phyloP scores from a whole-genome alignment of 2,329 filamentous ascomycete species.

The Exophiala sideris region DNA sequence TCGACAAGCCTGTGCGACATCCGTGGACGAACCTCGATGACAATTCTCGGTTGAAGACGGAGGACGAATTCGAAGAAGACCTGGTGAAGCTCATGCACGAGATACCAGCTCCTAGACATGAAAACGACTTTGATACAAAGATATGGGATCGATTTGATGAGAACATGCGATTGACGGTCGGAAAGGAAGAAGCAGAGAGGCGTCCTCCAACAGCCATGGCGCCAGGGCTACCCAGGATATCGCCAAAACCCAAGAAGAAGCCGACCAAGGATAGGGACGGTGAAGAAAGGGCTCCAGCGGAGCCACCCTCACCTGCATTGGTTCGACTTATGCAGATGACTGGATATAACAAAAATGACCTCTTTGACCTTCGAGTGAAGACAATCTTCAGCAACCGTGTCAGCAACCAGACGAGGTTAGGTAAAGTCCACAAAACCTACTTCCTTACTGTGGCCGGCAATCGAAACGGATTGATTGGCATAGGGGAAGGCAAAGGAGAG shows the following conservation, averaged over 20 bases:
- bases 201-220: conserved; percentile 49
- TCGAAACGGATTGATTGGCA: conserved; percentile 75
- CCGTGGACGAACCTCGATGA: conserved; percentile 53
- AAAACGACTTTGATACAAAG: conserved; percentile 20
- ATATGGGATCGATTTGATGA: conserved; percentile 26
- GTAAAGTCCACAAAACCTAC: conserved; percentile 79
- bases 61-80: conserved; percentile 60
- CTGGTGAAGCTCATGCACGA: conserved; percentile 43
- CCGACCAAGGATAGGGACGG: conserved; percentile 30
- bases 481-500: conserved; percentile 85
- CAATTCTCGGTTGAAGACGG: conserved; percentile 58
- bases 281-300: conserved; percentile 28
- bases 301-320: conserved; percentile 31
- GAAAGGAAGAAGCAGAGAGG: conserved; percentile 49
- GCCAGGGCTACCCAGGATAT: conserved; percentile 50
- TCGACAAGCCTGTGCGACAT: conserved; percentile 65
- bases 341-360: conserved; percentile 48
- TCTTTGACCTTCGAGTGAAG: conserved; percentile 62
- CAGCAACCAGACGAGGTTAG: conserved; percentile 90
- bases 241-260: conserved; percentile 31
- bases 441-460: conserved; percentile 82
- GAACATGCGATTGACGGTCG: conserved; percentile 48
- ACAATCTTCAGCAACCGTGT: conserved; percentile 71
- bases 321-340: conserved; percentile 56
- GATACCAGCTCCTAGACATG: conserved; percentile 32